These are phyloP conservation scores for peach (Prunus persica) DNA, from an alignment of 306 rosid species.

Conservation along the genomic window DNA sequence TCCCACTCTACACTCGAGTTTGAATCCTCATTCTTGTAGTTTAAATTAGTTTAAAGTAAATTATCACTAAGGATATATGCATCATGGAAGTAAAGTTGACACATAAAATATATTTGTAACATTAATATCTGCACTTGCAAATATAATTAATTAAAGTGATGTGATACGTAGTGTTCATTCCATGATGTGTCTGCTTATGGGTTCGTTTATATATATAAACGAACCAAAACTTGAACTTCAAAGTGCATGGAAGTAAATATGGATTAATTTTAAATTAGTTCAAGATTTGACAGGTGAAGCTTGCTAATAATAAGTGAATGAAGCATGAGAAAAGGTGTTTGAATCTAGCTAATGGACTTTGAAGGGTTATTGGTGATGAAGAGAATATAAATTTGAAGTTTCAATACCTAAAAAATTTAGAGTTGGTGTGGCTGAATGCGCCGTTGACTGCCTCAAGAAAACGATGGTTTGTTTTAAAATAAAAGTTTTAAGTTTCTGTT, in stretches of 20 bases:
- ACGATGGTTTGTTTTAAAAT: slow-evolving; percentile 22
- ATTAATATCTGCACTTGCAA: no score
- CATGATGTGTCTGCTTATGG: no score
- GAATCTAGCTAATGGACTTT: not conserved
- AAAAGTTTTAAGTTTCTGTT: not conserved
- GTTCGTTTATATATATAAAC: not conserved
- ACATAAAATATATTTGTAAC: no score
- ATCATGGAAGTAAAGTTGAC: no score
- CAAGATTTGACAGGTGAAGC: not conserved
- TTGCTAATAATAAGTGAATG: not conserved
- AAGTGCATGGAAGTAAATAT: not conserved
- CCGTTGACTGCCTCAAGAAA: slow-evolving; percentile 48
- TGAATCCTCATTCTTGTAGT: no score
- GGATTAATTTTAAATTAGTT: not conserved
- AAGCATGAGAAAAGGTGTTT: not conserved
- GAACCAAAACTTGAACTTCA: not conserved
- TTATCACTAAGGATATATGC: no score
- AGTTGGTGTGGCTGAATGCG: slow-evolving; percentile 47
- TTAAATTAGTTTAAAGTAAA: no score
- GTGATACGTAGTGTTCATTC: no score
- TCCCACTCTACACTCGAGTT: no score
- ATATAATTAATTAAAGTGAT: no score
- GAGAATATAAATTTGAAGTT: slow-evolving; percentile 31
- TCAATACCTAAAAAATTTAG: slow-evolving; percentile 31
- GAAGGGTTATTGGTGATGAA: slow-evolving; percentile 30